Evolutionary conservation across 306 rosid genomes (phyloP).

Genomic region (Trifolium subterraneum): DNA sequence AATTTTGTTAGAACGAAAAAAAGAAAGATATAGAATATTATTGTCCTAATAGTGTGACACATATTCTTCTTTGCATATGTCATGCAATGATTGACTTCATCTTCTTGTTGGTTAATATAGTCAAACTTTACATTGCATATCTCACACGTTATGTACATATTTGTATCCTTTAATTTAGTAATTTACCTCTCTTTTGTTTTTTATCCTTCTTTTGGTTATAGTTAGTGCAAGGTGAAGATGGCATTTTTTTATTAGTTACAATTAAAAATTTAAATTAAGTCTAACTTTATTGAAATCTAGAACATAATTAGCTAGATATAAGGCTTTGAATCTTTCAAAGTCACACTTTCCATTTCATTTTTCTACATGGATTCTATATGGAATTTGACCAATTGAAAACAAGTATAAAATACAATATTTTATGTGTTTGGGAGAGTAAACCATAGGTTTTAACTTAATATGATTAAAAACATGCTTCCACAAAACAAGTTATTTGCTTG

Average conservation of each 20-base stretch:
- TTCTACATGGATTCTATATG: constrained; percentile 10
- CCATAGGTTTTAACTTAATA: neutral
- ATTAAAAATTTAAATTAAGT: neutral
- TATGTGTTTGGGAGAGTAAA: constrained; percentile 2
- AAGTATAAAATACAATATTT: constrained; percentile 1
- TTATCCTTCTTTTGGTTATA: neutral
- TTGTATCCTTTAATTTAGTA: constrained; percentile 32
- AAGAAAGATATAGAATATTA: constrained; percentile 41
- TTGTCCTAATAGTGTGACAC: constrained; percentile 37
- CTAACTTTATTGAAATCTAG: constrained; percentile 30
- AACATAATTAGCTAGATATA: constrained; percentile 36
- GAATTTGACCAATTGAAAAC: constrained; percentile 13
- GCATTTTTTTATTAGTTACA: neutral
- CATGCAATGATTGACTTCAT: constrained; percentile 51
- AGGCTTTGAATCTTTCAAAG: constrained; percentile 37
- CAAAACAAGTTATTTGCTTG: neutral
- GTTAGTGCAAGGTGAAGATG: neutral
- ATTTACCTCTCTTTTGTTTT: constrained; percentile 25
- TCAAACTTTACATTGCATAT: constrained; percentile 47
- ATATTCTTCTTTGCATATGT: constrained; percentile 46
- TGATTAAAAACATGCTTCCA: neutral
- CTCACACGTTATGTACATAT: constrained; percentile 40
- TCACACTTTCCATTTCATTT: constrained; percentile 27
- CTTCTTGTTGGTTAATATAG: constrained; percentile 30
- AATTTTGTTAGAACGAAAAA: constrained; percentile 29